Evolutionary conservation across 2,329 filamentous ascomycete species (phyloP).

Genomic region (Magnaporthiopsis incrustans): DNA sequence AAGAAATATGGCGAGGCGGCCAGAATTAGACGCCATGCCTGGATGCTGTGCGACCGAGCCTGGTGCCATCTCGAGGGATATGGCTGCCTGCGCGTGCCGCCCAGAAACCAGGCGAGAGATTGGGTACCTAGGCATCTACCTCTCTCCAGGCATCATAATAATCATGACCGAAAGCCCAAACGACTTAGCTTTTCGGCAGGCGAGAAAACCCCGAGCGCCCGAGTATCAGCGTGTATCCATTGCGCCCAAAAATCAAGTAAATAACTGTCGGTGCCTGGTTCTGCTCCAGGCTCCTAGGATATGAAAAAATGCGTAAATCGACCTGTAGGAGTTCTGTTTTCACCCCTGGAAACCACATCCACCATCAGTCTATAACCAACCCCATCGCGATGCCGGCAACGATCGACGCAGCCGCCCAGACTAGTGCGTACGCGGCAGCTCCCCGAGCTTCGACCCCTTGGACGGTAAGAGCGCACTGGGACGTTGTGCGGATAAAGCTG

Average conservation of each 20-base stretch:
- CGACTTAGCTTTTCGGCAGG: not conserved
- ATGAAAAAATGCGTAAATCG: not conserved
- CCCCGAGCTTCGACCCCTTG: slow-evolving; percentile 62
- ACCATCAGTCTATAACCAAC: slow-evolving; percentile 27
- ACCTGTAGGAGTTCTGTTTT: not conserved
- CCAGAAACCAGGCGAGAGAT: not conserved
- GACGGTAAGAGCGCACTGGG: slow-evolving; percentile 59
- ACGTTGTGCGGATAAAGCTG: slow-evolving; percentile 50
- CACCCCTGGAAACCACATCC: not conserved
- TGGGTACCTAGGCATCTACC: not conserved
- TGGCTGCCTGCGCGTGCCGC: not conserved
- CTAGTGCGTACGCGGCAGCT: slow-evolving; percentile 60
- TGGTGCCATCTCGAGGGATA: too few species aligned
- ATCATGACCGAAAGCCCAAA: not conserved
- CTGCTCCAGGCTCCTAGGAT: not conserved
- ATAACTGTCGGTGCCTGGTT: not conserved
- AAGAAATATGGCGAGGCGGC: too few species aligned
- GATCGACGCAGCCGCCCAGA: slow-evolving; percentile 64
- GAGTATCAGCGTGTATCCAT: not conserved
- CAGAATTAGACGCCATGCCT: too few species aligned
- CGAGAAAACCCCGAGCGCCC: not conserved
- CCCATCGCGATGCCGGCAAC: slow-evolving; percentile 50
- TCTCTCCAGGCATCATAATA: not conserved
- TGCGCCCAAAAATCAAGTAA: not conserved
- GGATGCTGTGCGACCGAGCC: too few species aligned